A percentile compares a stretch with the other conserved stretches of the same genome.
Evolutionary conservation across 768 basidiomycete species (phyloP).

Genomic region (Kwoniella bestiolae): DNA sequence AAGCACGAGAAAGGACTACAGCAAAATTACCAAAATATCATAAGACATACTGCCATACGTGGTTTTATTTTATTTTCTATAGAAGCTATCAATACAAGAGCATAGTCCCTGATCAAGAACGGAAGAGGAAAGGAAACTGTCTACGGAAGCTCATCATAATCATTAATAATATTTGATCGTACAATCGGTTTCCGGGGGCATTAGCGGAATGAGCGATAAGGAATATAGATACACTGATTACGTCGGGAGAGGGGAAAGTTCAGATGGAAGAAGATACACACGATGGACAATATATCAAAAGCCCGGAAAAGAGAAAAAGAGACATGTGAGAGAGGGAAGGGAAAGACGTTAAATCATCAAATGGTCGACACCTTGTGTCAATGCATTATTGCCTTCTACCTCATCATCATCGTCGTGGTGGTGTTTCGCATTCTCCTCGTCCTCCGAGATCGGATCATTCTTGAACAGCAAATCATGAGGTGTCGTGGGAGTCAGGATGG

Average conservation of each 20-base stretch:
- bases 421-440: conserved; percentile 5
- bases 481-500: conserved; percentile 15
- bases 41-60: too few relatives aligned
- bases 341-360: not conserved
- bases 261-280: too few relatives aligned
- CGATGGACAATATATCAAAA: not conserved
- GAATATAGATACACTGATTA: not conserved
- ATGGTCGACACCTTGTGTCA: not conserved
- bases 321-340: too few relatives aligned
- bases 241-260: too few relatives aligned
- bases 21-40: too few relatives aligned
- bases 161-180: too few relatives aligned
- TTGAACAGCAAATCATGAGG: conserved; percentile 15
- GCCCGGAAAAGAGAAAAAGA: not conserved
- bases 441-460: not conserved
- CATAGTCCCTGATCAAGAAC: not conserved
- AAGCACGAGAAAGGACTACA: too few relatives aligned
- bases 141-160: too few relatives aligned
- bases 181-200: too few relatives aligned
- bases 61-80: too few relatives aligned
- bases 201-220: too few relatives aligned
- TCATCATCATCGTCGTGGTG: not conserved
- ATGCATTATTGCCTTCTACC: not conserved
- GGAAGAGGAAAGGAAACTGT: not conserved
- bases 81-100: not conserved